These are phyloP conservation scores for Colletotrichum sp. DNA, from an alignment of 2,329 filamentous ascomycete species.

Conservation along the genomic window DNA sequence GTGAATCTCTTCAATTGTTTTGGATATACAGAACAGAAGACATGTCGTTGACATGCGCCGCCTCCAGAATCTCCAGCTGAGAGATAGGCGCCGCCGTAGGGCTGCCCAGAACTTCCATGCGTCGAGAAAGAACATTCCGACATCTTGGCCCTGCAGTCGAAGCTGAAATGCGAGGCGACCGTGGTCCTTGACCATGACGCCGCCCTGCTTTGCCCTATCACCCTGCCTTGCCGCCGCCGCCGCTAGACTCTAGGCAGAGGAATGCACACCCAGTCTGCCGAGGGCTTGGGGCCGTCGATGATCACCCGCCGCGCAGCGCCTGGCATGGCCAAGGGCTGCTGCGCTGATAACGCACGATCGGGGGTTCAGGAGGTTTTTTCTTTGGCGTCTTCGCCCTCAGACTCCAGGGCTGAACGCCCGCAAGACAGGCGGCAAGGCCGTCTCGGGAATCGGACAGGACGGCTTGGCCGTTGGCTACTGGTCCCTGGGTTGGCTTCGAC, in stretches of 20 bases:
- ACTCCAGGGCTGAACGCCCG: constrained; percentile 16
- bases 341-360: constrained; percentile 5
- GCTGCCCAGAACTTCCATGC: not conserved
- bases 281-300: not conserved
- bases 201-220: not conserved
- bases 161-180: constrained; percentile 7
- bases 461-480: constrained; percentile 1
- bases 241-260: not conserved
- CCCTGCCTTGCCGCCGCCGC: not conserved
- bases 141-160: not conserved
- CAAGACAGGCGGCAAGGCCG: not conserved
- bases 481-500: not conserved
- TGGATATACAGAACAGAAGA: not conserved
- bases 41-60: not conserved
- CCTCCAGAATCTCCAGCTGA: not conserved
- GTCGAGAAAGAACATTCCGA: not conserved
- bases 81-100: not conserved
- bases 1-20: not conserved
- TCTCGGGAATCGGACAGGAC: not conserved
- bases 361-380: not conserved
- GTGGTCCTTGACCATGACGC: not conserved
- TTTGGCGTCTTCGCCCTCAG: not conserved
- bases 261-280: constrained; percentile 4
- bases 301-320: not conserved
- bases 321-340: constrained; percentile 10